Conservation (phyloP, 2,329 filamentous ascomycete species). For the Penicillium occitanis region DNA sequence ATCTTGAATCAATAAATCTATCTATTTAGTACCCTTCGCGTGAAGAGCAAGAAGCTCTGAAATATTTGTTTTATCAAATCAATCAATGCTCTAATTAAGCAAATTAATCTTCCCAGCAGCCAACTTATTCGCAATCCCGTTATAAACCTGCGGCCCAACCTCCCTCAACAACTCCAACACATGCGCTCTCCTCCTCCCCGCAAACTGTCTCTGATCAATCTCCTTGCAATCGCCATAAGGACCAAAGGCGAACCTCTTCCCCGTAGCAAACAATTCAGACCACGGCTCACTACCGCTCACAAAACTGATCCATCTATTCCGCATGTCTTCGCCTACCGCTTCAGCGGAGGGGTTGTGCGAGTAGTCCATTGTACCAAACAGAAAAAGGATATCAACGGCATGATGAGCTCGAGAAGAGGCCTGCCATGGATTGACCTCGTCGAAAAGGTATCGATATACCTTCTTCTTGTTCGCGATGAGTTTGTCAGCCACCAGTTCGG, state of each 20-base stretch:
- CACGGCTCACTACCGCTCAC: conserved; percentile 40
- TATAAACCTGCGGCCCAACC: conserved; percentile 32
- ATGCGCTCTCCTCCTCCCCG: conserved; percentile 34
- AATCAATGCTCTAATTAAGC: conserved; percentile 31
- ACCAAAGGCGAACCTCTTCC: conserved; percentile 40
- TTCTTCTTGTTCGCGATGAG: conserved; percentile 27
- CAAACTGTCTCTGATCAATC: conserved; percentile 35
- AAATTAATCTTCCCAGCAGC: conserved; percentile 46
- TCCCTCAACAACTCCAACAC: conserved; percentile 34
- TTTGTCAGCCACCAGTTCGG: conserved; percentile 34
- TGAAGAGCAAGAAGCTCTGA: neutral
- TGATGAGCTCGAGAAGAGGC: conserved; percentile 49
- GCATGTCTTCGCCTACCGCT: conserved; percentile 38
- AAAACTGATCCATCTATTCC: conserved; percentile 45
- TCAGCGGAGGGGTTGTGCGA: conserved; percentile 37
- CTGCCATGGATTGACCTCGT: conserved; percentile 52
- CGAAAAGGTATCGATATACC: conserved; percentile 45
- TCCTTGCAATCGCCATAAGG: conserved; percentile 39
- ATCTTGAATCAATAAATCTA: neutral
- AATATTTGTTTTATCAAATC: neutral
- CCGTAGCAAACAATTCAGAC: conserved; percentile 23
- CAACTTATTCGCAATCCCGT: conserved; percentile 34
- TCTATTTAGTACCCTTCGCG: neutral
- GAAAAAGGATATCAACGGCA: conserved; percentile 48
- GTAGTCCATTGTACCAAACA: conserved; percentile 46